Evolutionary conservation across 306 rosid species (phyloP), one percentile per base, ranked within the genome.

Genomic region (Fragaria iinumae): DNA sequence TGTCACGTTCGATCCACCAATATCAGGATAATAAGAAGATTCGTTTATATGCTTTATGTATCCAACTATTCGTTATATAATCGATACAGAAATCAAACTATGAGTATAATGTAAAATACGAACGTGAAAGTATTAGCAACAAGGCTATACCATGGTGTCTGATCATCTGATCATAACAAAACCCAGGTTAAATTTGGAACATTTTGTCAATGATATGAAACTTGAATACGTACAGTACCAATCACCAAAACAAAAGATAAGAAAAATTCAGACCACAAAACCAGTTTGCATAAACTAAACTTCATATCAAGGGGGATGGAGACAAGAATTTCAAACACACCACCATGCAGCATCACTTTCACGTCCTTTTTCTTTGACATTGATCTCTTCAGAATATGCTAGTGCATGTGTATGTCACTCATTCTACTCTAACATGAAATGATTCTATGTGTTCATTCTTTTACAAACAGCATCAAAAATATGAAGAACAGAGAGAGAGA

Each of bases 311-410:
- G 1, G 39, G 0, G 12, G 36, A 20, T 18, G 36, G 18, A 50
- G 72, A 6, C 38, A 6, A 69, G n/a, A 25, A 69, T 13, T 5
- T 43, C 41, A 43, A 13, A 21, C 32, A 44, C 53, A 21, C 13
- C 76, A 34, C 9, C 44, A 41, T 41, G 2, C 65, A 72, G 4
- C 45, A 32, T 71, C 67, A 29, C 21, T 62, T 62, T 62, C 67
- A 29, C 67, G 67, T 62, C 41, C 67, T 27, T 20, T 0, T 32
- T 60, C 8, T 57, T 63, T 63, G 68, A 32, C 21, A 29, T 21
- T 63, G 21, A 63, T 63, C 43, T 63, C 68, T 63, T 63, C 20
- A 6, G 68, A 32, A 63, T 63, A 63, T 29, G 68, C 68, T 63
- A 63, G 38, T 63, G n/a, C n/a, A n/a, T n/a, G 21, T 32, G 16